Percentiles rank a stretch among this genome's conserved stretches.
phyloP scores from a whole-genome alignment of 2,329 filamentous ascomycete species.

The Drechslerella coelobrocha region DNA sequence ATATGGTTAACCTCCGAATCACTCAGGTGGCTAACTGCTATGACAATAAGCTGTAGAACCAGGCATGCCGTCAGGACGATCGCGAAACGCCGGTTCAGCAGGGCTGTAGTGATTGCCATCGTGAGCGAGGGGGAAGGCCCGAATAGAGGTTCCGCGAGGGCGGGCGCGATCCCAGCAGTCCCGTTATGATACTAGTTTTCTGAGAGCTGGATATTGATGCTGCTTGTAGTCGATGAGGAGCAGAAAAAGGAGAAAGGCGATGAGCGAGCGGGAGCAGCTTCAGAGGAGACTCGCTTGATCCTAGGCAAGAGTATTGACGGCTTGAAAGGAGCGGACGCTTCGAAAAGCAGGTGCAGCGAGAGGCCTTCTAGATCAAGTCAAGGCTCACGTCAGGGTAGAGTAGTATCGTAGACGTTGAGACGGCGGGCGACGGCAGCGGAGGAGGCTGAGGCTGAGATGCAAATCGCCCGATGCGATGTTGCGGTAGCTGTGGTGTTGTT shows the following conservation, averaged over 20 bases:
- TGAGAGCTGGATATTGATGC: background rate
- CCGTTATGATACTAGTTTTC: background rate
- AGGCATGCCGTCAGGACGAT: constrained; percentile 30
- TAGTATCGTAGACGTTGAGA: too few relatives aligned
- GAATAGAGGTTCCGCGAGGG: background rate
- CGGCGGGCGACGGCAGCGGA: too few relatives aligned
- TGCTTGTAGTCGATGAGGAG: background rate
- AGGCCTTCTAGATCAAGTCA: background rate
- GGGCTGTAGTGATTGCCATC: constrained; percentile 16
- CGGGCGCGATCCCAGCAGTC: background rate
- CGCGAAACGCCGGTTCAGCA: constrained; percentile 40
- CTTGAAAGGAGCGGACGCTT: constrained; percentile 35
- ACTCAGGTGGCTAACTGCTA: constrained; percentile 29
- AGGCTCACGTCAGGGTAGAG: background rate
- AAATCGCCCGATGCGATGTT: too few relatives aligned
- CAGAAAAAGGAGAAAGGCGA: background rate
- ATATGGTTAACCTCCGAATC: background rate
- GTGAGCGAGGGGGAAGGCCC: background rate
- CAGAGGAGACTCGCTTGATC: background rate
- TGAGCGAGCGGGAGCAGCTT: background rate
- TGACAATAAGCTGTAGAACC: constrained; percentile 33
- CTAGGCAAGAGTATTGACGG: background rate
- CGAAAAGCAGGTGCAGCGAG: constrained; percentile 18
- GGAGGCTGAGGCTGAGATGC: too few relatives aligned
- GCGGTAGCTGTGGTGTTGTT: too few relatives aligned